These are phyloP conservation scores for Fusarium sp. DNA, from an alignment of 2,329 filamentous ascomycete species.

Conservation along the genomic window DNA sequence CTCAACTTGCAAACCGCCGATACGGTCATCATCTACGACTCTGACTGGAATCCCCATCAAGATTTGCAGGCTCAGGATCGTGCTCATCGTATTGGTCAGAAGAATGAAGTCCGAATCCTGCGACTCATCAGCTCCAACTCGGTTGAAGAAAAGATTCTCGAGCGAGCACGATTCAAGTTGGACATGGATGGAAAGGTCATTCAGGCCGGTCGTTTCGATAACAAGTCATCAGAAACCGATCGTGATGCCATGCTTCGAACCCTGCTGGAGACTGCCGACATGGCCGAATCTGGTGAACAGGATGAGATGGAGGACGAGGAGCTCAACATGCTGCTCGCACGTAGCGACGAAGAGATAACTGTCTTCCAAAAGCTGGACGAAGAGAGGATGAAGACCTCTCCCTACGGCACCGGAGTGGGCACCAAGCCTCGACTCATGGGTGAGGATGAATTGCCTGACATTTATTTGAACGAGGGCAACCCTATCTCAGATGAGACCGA, in stretches of 20 bases:
- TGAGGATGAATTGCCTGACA: slow-evolving; percentile 90
- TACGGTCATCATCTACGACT: slow-evolving; percentile 99
- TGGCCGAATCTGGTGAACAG: slow-evolving; percentile 76
- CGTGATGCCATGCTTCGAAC: slow-evolving; percentile 96
- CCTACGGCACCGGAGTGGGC: slow-evolving; percentile 75
- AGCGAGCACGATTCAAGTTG: slow-evolving; percentile 96
- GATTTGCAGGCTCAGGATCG: slow-evolving; percentile 99
- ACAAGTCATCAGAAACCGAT: slow-evolving; percentile 98
- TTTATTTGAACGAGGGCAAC: slow-evolving; percentile 89
- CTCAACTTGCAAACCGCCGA: slow-evolving; percentile 97
- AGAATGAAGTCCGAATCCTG: slow-evolving; percentile 98
- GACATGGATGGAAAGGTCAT: slow-evolving; percentile 99
- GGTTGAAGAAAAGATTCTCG: slow-evolving; percentile 97
- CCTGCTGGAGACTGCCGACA: slow-evolving; percentile 84
- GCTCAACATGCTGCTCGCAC: slow-evolving; percentile 92
- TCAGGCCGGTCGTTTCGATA: slow-evolving; percentile 98
- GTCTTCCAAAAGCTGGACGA: slow-evolving; percentile 87
- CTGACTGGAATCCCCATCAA: slow-evolving; percentile 99
- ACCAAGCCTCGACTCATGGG: slow-evolving; percentile 83
- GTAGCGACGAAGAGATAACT: slow-evolving; percentile 80
- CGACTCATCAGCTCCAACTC: slow-evolving; percentile 96
- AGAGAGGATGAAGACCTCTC: slow-evolving; percentile 71
- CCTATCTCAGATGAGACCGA: slow-evolving; percentile 82
- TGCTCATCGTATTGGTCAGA: slow-evolving; percentile 99
- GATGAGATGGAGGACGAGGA: slow-evolving; percentile 99